Percentiles rank a stretch among this genome's conserved stretches.
Conservation (phyloP, 202 grass and related monocot species). For the Alloteropsis angusta region DNA sequence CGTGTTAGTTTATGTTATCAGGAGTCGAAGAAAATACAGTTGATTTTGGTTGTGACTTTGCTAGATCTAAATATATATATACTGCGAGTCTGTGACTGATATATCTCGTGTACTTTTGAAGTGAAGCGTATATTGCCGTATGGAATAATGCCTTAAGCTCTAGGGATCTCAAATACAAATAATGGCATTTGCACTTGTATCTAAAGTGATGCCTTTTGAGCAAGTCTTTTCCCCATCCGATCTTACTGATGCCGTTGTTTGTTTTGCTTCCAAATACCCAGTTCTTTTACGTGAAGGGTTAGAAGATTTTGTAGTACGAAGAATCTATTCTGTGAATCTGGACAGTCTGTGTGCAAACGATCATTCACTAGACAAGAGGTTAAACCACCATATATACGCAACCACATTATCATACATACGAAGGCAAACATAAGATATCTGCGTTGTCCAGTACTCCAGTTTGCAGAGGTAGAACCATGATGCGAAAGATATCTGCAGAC, state of each 20-base stretch:
- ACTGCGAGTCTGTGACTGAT: constrained; percentile 12
- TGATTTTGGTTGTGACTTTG: constrained; percentile 43
- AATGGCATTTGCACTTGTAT: background rate
- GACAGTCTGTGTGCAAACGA: too few species aligned
- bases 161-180: background rate
- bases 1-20: constrained; percentile 32
- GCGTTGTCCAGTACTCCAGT: too few species aligned
- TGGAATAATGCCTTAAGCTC: constrained; percentile 20
- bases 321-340: too few species aligned
- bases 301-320: too few species aligned
- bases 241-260: background rate
- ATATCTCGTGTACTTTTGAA: constrained; percentile 27
- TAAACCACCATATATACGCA: too few species aligned
- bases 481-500: too few species aligned
- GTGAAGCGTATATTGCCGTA: constrained; percentile 22
- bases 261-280: too few species aligned
- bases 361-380: too few species aligned
- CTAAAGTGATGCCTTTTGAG: background rate
- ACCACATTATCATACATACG: too few species aligned
- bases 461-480: too few species aligned
- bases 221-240: background rate
- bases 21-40: constrained; percentile 22
- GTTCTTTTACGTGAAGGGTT: too few species aligned
- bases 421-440: too few species aligned
- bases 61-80: constrained; percentile 2